Percentiles rank a stretch among this genome's conserved stretches.
These are phyloP conservation scores for Phytophthora chlamydospora DNA, from an alignment of 352 stramenopile species.

Conservation along the genomic window DNA sequence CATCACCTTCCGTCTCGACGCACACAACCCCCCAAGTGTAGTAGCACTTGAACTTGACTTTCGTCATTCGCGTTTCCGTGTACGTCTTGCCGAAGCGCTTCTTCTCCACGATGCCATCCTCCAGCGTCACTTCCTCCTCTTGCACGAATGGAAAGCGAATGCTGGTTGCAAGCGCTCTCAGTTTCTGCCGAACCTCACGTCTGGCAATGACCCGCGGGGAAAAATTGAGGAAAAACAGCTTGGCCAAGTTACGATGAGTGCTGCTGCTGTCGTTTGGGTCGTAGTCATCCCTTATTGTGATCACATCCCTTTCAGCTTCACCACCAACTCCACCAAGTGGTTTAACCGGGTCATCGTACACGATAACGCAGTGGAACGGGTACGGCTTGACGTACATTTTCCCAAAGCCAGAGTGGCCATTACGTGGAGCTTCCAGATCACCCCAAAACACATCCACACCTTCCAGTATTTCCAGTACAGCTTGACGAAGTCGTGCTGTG, in stretches of 20 bases:
- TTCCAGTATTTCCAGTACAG: conserved; percentile 32
- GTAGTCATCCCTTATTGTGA: conserved; percentile 29
- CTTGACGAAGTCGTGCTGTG: conserved; percentile 28
- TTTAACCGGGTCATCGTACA: conserved; percentile 39
- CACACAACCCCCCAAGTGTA: conserved; percentile 29
- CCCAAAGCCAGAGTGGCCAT: conserved; percentile 33
- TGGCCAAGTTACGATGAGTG: conserved; percentile 25
- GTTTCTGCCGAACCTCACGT: conserved; percentile 31
- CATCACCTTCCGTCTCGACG: conserved; percentile 5
- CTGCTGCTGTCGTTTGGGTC: conserved; percentile 1
- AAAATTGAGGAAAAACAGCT: conserved; percentile 32
- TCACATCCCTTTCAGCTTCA: conserved; percentile 26
- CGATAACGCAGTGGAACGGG: conserved; percentile 46
- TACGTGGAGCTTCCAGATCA: neutral
- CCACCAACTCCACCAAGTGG: neutral
- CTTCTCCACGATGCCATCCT: conserved; percentile 29
- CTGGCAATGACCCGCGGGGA: conserved; percentile 16
- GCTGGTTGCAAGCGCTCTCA: conserved; percentile 17
- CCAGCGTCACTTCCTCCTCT: conserved; percentile 34
- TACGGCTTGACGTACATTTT: conserved; percentile 49
- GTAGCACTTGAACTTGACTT: conserved; percentile 37
- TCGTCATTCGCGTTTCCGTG: conserved; percentile 22
- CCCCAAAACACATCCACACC: conserved; percentile 47
- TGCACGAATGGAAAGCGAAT: conserved; percentile 37
- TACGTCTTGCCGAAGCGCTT: conserved; percentile 24